These are phyloP conservation scores for Prunus salicina DNA, from an alignment of 306 rosid species.

Conservation along the genomic window DNA sequence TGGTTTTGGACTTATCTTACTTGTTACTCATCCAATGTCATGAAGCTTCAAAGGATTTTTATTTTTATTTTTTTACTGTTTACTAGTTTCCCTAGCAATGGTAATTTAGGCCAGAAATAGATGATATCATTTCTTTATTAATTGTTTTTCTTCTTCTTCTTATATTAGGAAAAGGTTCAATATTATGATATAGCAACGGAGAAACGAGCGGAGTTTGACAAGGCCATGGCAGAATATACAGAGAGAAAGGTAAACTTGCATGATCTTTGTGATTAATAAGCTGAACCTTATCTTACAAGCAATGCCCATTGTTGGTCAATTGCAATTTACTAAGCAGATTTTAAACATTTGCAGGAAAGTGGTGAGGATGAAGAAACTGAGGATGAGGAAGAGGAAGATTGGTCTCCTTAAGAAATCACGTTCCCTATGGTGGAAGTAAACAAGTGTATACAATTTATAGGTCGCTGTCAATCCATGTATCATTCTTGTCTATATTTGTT, in stretches of 20 bases:
- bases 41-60: neutral
- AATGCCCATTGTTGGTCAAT: neutral
- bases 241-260: conserved; percentile 57
- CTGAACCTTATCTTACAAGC: neutral
- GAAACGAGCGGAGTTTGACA: conserved; percentile 88
- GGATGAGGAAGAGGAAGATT: conserved; percentile 35
- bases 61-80: neutral
- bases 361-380: conserved; percentile 59
- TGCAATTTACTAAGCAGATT: conserved; percentile 3
- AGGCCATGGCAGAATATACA: conserved; percentile 62
- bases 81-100: neutral
- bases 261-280: conserved; percentile 13
- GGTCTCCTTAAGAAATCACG: conserved; percentile 14
- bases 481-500: conserved; percentile 27
- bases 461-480: conserved; percentile 14
- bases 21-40: neutral
- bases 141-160: conserved; percentile 3
- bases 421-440: conserved; percentile 18
- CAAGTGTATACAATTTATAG: conserved; percentile 35
- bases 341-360: conserved; percentile 57
- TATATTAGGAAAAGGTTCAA: conserved; percentile 81
- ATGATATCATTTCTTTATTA: neutral
- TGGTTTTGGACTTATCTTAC: neutral
- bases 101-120: neutral
- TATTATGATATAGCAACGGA: conserved; percentile 88